These are phyloP conservation scores for Grosmannia clavigera DNA, from an alignment of 2,329 filamentous ascomycete genomes.

Conservation along the genomic window DNA sequence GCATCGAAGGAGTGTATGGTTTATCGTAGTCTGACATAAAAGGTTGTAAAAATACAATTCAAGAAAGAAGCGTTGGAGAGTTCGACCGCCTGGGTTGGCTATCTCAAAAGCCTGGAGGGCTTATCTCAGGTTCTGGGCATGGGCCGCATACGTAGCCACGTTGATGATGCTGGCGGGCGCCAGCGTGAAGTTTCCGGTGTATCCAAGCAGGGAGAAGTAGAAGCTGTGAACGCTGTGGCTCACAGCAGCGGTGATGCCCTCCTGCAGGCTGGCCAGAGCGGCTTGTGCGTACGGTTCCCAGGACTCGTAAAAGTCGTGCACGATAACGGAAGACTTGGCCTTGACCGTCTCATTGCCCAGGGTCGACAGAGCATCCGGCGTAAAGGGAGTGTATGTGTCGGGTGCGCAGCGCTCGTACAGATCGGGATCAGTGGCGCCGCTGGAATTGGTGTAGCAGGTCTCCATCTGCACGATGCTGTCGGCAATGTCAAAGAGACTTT, in stretches of 20 bases:
- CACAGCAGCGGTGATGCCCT: constrained; percentile 1
- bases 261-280: neutral
- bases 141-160: constrained; percentile 7
- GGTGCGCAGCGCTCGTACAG: constrained; percentile 6
- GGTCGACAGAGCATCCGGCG: neutral
- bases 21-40: neutral
- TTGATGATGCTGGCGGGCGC: constrained; percentile 8
- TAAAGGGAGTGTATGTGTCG: constrained; percentile 9
- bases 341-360: constrained; percentile 1
- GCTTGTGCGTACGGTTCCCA: constrained; percentile 6
- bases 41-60: neutral
- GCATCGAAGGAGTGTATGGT: neutral
- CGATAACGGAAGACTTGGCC: constrained; percentile 9
- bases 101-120: too few relatives aligned
- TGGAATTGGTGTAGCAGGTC: constrained; percentile 11
- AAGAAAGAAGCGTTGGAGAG: neutral
- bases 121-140: constrained; percentile 2
- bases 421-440: constrained; percentile 7
- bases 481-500: constrained; percentile 9
- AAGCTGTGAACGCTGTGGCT: constrained; percentile 10
- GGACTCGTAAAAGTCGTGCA: constrained; percentile 12
- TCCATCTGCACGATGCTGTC: constrained; percentile 11
- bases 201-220: constrained; percentile 8
- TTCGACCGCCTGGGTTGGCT: neutral
- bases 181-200: constrained; percentile 7